Evolutionary conservation across 176 grass and related monocot genomes (phyloP).

Genomic region (Sorghum bicolor): DNA sequence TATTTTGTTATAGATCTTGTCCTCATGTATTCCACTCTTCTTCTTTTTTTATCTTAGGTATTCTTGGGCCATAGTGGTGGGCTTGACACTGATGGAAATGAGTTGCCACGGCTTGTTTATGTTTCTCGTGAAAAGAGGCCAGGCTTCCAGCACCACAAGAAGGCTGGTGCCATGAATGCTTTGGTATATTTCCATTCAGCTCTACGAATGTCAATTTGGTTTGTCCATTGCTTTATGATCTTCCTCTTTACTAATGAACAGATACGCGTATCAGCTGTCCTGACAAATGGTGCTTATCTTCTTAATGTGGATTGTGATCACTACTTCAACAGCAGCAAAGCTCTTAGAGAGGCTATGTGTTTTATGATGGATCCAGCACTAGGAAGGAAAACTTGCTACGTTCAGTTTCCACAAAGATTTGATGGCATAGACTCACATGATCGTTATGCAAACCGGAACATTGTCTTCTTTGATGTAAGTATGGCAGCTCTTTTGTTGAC

Average conservation of each 20-base stretch:
- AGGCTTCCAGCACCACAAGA: constrained; percentile 95
- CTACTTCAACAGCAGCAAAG: constrained; percentile 98
- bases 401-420: constrained; percentile 97
- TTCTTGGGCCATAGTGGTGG: constrained; percentile 97
- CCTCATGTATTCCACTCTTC: constrained; percentile 26
- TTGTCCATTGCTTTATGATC: constrained; percentile 17
- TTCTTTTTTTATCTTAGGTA: constrained; percentile 46
- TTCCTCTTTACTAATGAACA: constrained; percentile 23
- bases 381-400: constrained; percentile 86
- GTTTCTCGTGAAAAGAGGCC: constrained; percentile 98
- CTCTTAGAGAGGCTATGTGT: constrained; percentile 95
- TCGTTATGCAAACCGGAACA: constrained; percentile 97
- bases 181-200: constrained; percentile 48
- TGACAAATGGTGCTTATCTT: constrained; percentile 96
- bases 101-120: constrained; percentile 89
- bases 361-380: constrained; percentile 93
- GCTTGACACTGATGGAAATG: constrained; percentile 93
- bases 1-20: background rate
- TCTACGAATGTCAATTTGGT: background rate
- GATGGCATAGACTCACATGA: constrained; percentile 88
- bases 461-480: constrained; percentile 97
- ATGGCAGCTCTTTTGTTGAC: background rate
- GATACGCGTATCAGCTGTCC: constrained; percentile 93
- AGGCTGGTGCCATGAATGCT: constrained; percentile 97
- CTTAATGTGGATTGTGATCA: constrained; percentile 99